Conservation (phyloP, 768 basidiomycete species). For the Mycena amicta region DNA sequence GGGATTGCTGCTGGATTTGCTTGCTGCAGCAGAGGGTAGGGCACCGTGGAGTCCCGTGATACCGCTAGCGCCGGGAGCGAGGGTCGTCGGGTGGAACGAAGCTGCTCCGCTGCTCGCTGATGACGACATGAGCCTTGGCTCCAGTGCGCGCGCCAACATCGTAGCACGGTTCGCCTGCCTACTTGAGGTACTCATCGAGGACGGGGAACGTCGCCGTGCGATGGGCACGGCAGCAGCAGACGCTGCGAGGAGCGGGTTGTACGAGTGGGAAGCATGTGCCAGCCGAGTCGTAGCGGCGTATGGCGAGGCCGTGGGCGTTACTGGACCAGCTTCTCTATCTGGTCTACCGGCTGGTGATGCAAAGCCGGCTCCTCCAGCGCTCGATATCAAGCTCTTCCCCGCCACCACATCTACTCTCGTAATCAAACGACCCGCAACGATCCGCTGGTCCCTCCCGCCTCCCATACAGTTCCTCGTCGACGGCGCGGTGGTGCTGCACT, state of each 20-base stretch:
- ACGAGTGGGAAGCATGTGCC: constrained; percentile 7
- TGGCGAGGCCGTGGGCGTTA: neutral
- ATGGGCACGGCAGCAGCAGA: constrained; percentile 2
- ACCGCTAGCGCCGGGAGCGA: neutral
- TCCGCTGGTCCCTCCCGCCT: neutral
- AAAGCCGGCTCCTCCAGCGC: neutral
- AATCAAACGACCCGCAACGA: neutral
- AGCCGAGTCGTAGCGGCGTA: constrained; percentile 6
- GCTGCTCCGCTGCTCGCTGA: neutral
- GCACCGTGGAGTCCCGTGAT: neutral
- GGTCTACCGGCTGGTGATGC: neutral
- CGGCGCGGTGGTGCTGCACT: constrained; percentile 9
- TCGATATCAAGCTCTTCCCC: neutral
- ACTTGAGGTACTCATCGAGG: constrained; percentile 2
- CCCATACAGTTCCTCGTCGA: constrained; percentile 6
- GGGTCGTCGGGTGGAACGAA: neutral
- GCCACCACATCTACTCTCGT: neutral
- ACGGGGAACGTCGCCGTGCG: neutral
- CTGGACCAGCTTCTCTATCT: neutral
- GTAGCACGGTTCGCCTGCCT: constrained; percentile 1
- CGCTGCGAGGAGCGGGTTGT: neutral
- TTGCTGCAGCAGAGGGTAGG: neutral
- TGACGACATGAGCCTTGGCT: no score
- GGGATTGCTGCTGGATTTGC: constrained; percentile 7
- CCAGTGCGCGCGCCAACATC: neutral